Evolutionary conservation across 2,329 filamentous ascomycete species (phyloP).

Genomic region (Cercospora brassicicola): DNA sequence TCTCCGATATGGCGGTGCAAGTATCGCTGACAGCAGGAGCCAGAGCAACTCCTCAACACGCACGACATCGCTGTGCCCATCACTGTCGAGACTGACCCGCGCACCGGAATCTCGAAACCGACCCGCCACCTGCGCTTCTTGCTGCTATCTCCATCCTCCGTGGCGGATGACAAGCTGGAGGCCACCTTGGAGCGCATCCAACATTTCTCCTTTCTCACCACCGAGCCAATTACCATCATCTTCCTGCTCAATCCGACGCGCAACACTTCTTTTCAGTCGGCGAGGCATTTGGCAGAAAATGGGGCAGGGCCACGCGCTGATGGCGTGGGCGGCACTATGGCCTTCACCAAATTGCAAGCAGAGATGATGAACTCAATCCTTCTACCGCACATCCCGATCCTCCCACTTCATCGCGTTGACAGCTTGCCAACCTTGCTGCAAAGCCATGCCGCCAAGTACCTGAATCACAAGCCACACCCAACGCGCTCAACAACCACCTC

Average conservation of each 20-base stretch:
- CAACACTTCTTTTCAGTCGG: slow-evolving; percentile 20
- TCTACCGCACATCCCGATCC: slow-evolving; percentile 31
- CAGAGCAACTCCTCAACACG: slow-evolving; percentile 40
- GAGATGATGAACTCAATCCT: slow-evolving; percentile 25
- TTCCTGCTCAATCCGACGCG: slow-evolving; percentile 33
- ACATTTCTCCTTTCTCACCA: slow-evolving; percentile 35
- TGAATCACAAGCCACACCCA: neutral
- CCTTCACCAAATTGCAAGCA: slow-evolving; percentile 35
- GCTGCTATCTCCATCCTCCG: slow-evolving; percentile 35
- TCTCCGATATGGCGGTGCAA: neutral
- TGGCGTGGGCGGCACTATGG: slow-evolving; percentile 21
- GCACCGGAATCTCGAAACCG: slow-evolving; percentile 10
- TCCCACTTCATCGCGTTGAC: slow-evolving; percentile 30
- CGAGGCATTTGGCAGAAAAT: slow-evolving; percentile 6
- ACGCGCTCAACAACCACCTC: neutral
- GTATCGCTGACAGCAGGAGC: neutral
- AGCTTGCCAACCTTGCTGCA: slow-evolving; percentile 30
- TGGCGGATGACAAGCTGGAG: slow-evolving; percentile 23
- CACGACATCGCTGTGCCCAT: slow-evolving; percentile 41
- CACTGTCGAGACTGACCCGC: slow-evolving; percentile 3
- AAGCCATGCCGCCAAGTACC: slow-evolving; percentile 10
- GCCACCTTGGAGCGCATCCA: slow-evolving; percentile 36
- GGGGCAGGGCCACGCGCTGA: neutral
- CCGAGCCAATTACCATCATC: slow-evolving; percentile 35
- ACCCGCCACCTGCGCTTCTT: slow-evolving; percentile 34